phyloP scores from a whole-genome alignment of 164 flowering plant species.

The Aristolochia californica region DNA sequence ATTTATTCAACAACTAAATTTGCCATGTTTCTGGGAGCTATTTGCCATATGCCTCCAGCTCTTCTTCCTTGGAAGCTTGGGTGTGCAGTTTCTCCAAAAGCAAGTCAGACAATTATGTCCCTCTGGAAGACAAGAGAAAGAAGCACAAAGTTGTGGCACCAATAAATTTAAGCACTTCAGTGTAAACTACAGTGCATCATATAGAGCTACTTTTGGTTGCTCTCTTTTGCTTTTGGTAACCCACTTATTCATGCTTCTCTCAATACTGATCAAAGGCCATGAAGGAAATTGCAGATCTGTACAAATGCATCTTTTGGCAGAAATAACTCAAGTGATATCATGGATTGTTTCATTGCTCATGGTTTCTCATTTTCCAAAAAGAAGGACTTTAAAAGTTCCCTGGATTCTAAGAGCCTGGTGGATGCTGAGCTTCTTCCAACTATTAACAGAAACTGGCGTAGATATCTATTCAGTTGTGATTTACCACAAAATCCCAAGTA shows the following conservation, averaged over 20 bases:
- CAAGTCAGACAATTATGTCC: conserved; percentile 11
- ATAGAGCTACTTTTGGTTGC: conserved; percentile 35
- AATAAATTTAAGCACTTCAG: not conserved
- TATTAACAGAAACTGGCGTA: conserved; percentile 19
- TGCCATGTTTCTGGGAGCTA: conserved; percentile 53
- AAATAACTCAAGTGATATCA: conserved; percentile 36
- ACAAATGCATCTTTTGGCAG: conserved; percentile 20
- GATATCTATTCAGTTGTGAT: conserved; percentile 21
- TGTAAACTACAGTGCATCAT: conserved; percentile 21
- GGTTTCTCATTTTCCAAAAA: conserved; percentile 17
- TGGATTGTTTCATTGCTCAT: conserved; percentile 38
- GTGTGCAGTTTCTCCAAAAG: conserved; percentile 22
- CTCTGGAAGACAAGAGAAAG: conserved; percentile 17
- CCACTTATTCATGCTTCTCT: conserved; percentile 31
- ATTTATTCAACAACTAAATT: conserved; percentile 16
- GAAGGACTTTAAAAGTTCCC: conserved; percentile 34
- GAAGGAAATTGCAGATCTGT: conserved; percentile 24
- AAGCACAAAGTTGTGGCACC: conserved; percentile 11
- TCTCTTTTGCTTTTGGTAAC: conserved; percentile 25
- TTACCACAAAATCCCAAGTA: conserved; percentile 13
- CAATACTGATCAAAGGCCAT: conserved; percentile 21
- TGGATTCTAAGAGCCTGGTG: conserved; percentile 74
- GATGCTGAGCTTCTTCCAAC: conserved; percentile 51
- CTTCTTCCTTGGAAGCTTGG: conserved; percentile 32
- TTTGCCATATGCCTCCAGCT: conserved; percentile 38